Percentiles rank a stretch among this genome's conserved stretches.
Evolutionary conservation across 2,329 filamentous ascomycete genomes (phyloP).

Genomic region (Proliferodiscus dingleyae): DNA sequence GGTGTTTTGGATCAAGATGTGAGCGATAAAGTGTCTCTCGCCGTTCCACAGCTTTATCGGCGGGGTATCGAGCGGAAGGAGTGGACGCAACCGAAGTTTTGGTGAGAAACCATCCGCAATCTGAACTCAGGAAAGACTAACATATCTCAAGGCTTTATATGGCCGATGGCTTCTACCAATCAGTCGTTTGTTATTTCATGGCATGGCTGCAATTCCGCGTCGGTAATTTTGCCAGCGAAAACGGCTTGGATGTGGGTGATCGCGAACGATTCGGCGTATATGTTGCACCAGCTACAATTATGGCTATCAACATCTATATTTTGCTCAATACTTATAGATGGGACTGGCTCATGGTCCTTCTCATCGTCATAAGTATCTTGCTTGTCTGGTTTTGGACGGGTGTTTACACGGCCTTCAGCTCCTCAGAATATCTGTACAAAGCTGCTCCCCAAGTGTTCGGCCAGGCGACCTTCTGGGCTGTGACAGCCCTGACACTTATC

Average conservation of each 20-base stretch:
- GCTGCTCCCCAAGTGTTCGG: conserved; percentile 75
- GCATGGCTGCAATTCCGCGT: conserved; percentile 74
- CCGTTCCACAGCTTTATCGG: conserved; percentile 91
- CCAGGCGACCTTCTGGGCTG: conserved; percentile 80
- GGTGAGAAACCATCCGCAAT: conserved; percentile 53
- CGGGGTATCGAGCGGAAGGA: conserved; percentile 92
- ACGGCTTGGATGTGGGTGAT: conserved; percentile 72
- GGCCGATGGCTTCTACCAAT: conserved; percentile 92
- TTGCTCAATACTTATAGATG: conserved; percentile 95
- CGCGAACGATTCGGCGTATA: conserved; percentile 82
- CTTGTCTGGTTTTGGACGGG: conserved; percentile 96
- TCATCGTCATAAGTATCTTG: conserved; percentile 75
- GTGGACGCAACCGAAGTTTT: conserved; percentile 96
- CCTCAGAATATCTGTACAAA: conserved; percentile 68
- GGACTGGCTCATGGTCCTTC: conserved; percentile 92
- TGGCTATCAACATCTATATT: conserved; percentile 91
- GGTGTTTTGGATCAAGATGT: conserved; percentile 97
- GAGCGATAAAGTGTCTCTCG: conserved; percentile 85
- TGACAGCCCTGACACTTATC: conserved; percentile 71
- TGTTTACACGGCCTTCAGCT: conserved; percentile 55
- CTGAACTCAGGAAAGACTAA: conserved; percentile 28
- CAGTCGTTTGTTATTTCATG: conserved; percentile 87
- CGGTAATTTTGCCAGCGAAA: conserved; percentile 64
- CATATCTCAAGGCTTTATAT: conserved; percentile 70
- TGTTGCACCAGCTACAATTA: conserved; percentile 75